Conservation (phyloP, 495 filamentous ascomycete species). For the Aspergillus homomorphus region DNA sequence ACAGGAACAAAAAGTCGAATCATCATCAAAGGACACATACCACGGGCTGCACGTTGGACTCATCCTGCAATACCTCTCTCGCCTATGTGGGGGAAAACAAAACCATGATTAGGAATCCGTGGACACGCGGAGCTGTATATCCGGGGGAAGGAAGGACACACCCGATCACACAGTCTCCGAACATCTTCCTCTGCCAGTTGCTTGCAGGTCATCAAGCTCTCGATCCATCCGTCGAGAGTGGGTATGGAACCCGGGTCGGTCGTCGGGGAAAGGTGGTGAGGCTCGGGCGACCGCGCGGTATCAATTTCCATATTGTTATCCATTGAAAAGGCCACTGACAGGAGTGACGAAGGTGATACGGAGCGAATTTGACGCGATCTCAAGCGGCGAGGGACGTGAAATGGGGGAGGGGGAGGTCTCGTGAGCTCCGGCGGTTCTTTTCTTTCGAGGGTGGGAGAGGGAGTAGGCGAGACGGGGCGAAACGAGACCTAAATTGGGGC, state of each 20-base stretch:
- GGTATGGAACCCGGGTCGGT: conserved; percentile 85
- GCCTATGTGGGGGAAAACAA: conserved; percentile 55
- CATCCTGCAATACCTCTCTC: conserved; percentile 91
- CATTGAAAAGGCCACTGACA: conserved; percentile 50
- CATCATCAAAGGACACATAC: conserved; percentile 55
- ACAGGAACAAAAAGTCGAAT: conserved; percentile 19
- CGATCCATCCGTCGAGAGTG: conserved; percentile 96
- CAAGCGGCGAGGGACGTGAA: conserved; percentile 29
- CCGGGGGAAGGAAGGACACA: conserved; percentile 42
- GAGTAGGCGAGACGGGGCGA: not conserved
- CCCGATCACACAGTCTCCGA: conserved; percentile 95
- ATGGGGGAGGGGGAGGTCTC: conserved; percentile 40
- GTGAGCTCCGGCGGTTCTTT: conserved; percentile 30
- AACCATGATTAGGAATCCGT: conserved; percentile 10
- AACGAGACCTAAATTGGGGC: not conserved
- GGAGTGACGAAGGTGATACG: conserved; percentile 3
- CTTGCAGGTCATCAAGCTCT: conserved; percentile 97
- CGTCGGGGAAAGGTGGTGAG: conserved; percentile 66
- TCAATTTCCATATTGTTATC: conserved; percentile 98
- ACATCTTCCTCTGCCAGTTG: conserved; percentile 94
- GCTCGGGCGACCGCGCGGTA: conserved; percentile 74
- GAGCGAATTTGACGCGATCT: conserved; percentile 17
- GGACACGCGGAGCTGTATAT: not conserved
- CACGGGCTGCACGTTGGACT: conserved; percentile 98
- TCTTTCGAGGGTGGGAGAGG: conserved; percentile 6